A percentile compares a stretch with the other conserved stretches of the same genome.
Evolutionary conservation across 2,329 filamentous ascomycete genomes (phyloP).

Genomic region (Cryphonectria naterciae): DNA sequence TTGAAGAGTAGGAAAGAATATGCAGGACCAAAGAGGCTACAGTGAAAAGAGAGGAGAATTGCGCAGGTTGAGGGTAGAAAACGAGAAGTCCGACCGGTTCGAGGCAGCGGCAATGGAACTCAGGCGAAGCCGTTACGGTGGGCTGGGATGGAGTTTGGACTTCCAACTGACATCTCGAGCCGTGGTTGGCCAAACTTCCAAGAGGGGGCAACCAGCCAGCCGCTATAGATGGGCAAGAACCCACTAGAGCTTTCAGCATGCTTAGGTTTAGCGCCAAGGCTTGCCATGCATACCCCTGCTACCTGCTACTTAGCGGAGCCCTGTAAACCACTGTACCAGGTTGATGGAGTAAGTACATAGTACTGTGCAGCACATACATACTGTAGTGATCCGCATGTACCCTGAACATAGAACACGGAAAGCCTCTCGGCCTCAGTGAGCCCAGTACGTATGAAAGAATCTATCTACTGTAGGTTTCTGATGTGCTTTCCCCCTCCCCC

Average conservation of each 20-base stretch:
- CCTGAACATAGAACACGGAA: background rate
- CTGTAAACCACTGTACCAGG: background rate
- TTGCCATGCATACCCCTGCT: background rate
- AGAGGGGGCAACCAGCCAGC: background rate
- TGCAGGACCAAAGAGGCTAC: constrained; percentile 1
- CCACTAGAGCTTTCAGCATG: constrained; percentile 2
- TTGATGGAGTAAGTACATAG: background rate
- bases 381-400: background rate
- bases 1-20: background rate
- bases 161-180: background rate
- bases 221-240: background rate
- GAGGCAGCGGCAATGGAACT: background rate
- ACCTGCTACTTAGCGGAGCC: background rate
- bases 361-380: background rate
- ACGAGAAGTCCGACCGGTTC: background rate
- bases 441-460: background rate
- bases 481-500: background rate
- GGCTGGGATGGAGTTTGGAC: constrained; percentile 1
- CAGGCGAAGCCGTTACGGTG: background rate
- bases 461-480: background rate
- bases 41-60: background rate
- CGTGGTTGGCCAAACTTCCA: background rate
- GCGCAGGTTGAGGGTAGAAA: background rate
- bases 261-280: background rate
- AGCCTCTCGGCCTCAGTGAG: too few relatives aligned